These are phyloP conservation scores for Diutina pseudorugosa DNA, from an alignment of 1,139 yeast genomes.

Conservation along the genomic window DNA sequence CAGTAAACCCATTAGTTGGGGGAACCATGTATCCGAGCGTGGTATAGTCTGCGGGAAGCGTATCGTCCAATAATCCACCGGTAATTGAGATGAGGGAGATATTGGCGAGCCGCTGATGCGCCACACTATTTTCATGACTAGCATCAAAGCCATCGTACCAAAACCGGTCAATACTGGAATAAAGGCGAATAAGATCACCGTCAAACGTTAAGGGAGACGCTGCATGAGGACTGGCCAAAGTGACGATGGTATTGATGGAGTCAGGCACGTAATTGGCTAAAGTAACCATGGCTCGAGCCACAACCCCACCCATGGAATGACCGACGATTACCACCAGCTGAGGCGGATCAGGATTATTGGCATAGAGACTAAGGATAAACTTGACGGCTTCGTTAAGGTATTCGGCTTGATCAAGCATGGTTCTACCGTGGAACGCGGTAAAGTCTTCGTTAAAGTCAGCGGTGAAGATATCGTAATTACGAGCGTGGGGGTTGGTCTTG, in stretches of 20 bases:
- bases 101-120: slow-evolving; percentile 29
- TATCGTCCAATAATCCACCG: slow-evolving; percentile 77
- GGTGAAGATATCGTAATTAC: slow-evolving; percentile 64
- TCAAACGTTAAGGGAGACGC: slow-evolving; percentile 95
- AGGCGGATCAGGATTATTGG: slow-evolving; percentile 28
- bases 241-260: slow-evolving; percentile 73
- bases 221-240: slow-evolving; percentile 88
- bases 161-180: slow-evolving; percentile 61
- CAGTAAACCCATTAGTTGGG: slow-evolving; percentile 65
- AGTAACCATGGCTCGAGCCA: slow-evolving; percentile 69
- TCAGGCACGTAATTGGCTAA: slow-evolving; percentile 61
- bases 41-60: slow-evolving; percentile 91
- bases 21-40: slow-evolving; percentile 66
- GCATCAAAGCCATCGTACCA: slow-evolving; percentile 55
- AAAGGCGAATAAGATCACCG: slow-evolving; percentile 68
- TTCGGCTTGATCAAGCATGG: slow-evolving; percentile 89
- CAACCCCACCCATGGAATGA: slow-evolving; percentile 97
- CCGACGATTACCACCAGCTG: slow-evolving; percentile 70
- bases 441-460: slow-evolving; percentile 95
- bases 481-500: slow-evolving; percentile 17
- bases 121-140: slow-evolving; percentile 11
- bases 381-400: slow-evolving; percentile 78
- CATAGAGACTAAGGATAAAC: slow-evolving; percentile 62
- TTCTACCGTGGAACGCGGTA: slow-evolving; percentile 92
- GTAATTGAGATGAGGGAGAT: slow-evolving; percentile 66